Percentiles rank a stretch among this genome's conserved stretches.
Evolutionary conservation across 306 rosid genomes (phyloP).

Genomic region (barrel medic (Medicago truncatula)): MtrunA17r5.0-ANR NC_053049.1:24238001-24238500

Average conservation of each 20-base stretch:
- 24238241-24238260: slow-evolving; percentile 76
- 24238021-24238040: slow-evolving; percentile 73
- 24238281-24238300: slow-evolving; percentile 70
- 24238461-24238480: slow-evolving; percentile 92
- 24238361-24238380: slow-evolving; percentile 77
- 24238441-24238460: slow-evolving; percentile 85
- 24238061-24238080: slow-evolving; percentile 74
- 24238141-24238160: slow-evolving; percentile 89
- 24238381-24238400: slow-evolving; percentile 69
- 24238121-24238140: slow-evolving; percentile 88
- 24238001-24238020: slow-evolving; percentile 65
- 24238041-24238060: slow-evolving; percentile 80
- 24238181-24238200: slow-evolving; percentile 74
- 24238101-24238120: slow-evolving; percentile 90
- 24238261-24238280: slow-evolving; percentile 69
- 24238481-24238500: slow-evolving; percentile 65
- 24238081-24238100: slow-evolving; percentile 69
- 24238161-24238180: slow-evolving; percentile 78
- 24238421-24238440: slow-evolving; percentile 83
- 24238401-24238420: slow-evolving; percentile 73
- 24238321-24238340: slow-evolving; percentile 73
- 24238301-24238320: slow-evolving; percentile 75
- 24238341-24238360: slow-evolving; percentile 74
- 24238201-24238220: slow-evolving; percentile 86
- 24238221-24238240: slow-evolving; percentile 76